Evolutionary conservation across 2,329 filamentous ascomycete species (phyloP).

Genomic region (Xylaria sp.): DNA sequence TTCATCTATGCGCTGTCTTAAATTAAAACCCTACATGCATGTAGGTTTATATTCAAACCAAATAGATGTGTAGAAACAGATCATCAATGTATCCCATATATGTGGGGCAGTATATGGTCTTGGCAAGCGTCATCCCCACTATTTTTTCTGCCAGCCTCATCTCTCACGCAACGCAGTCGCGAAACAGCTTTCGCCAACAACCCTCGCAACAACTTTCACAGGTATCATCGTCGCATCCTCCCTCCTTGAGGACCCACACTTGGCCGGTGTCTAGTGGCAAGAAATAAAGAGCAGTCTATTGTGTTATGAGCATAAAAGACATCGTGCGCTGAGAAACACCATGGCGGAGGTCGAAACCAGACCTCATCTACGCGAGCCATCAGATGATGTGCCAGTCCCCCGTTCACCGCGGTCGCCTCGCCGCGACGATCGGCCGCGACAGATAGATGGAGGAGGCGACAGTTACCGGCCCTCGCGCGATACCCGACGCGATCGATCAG

Average conservation of each 20-base stretch:
- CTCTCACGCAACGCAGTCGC: conserved; percentile 13
- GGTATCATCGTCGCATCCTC: not conserved
- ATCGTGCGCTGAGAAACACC: conserved; percentile 26
- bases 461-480: conserved; percentile 60
- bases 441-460: conserved; percentile 54
- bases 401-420: conserved; percentile 51
- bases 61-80: not conserved
- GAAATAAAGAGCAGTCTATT: not conserved
- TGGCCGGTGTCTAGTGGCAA: not conserved
- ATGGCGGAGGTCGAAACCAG: conserved; percentile 61
- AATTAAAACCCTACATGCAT: not conserved
- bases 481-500: conserved; percentile 38
- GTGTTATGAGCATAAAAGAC: conserved; percentile 18
- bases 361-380: conserved; percentile 48
- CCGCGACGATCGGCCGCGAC: conserved; percentile 48
- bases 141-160: conserved; percentile 37
- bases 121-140: conserved; percentile 19
- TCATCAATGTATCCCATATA: not conserved
- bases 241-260: not conserved
- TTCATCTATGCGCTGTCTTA: not conserved
- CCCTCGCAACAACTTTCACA: not conserved
- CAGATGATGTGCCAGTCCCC: conserved; percentile 42
- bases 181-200: conserved; percentile 26
- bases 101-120: not conserved
- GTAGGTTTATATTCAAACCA: too few relatives aligned